Evolutionary conservation across 495 filamentous ascomycete species (phyloP), one percentile per base, ranked within the genome.

Genomic region (Aspergillus funiculosus): DNA sequence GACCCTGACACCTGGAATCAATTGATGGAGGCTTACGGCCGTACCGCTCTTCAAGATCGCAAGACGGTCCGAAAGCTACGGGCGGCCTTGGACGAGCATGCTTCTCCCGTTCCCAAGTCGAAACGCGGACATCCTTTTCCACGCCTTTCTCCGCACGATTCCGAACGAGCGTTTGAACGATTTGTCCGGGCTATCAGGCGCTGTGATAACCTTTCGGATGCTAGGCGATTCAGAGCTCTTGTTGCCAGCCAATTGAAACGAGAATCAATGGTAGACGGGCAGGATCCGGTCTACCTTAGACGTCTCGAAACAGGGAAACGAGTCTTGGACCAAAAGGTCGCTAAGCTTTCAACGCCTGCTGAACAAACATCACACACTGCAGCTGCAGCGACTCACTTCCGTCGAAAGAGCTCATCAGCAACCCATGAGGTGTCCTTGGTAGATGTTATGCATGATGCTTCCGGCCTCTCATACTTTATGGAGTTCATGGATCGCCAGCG

Each of bases 1-100:
- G 92, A 97, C 50, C 90, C 94, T 7, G 94, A 99, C 71, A 90
- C 85, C 2, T 96, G 92, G 92, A 97, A 97, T 60, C 89, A 94
- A 56, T 56, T 94, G 51, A 86, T 97, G 74, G 89, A 95, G 62
- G 87, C 82, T 35, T 91, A 87, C 61, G 90, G 90, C 11, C 79
- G 84, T 29, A 83, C 83, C 20, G 83, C 94, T 70, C 72, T 99
- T 27, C 90, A 96, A 57, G 94, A 99, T 59, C 85, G 92, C 10
- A 97, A 95, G 40, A 94, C 88, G 0, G 92, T 99, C 20, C 83
- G 87, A 43, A 95, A 90, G 60, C 77, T 99, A 26, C 85, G 92
- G 36, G 91, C 90, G 17, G 92, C 94, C 8, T 72, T 99, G 22
- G 92, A 99, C 61, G 79, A 96, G 64, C 94, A 99, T 73, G 86